Base-by-base conservation (phyloP, 495 filamentous ascomycete species). In the Aspergillus ellipticus region DNA sequence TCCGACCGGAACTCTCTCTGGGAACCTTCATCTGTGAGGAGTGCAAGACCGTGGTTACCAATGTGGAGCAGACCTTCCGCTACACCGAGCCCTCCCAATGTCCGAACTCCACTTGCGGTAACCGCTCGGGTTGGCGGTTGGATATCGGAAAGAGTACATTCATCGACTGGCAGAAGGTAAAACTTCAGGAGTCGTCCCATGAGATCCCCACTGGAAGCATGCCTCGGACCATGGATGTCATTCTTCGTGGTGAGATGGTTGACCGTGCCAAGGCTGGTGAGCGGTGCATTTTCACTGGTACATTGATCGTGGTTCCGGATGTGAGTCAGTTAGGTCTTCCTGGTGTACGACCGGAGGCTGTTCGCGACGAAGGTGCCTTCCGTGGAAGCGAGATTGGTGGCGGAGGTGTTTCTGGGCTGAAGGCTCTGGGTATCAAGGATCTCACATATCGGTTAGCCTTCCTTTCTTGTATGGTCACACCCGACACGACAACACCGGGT, bases 191-290 rank as follows among this genome's bases (percentile, higher is more conserved):
- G 73, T 97, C 96, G 68, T 94, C 90, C 50, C 92, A 92, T 16
- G 94, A 99, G 70, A 99, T 99, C 46, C 94, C 94, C 0, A 99
- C 94, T 1, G 94, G 94, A 39, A 96, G 91, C 72, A 99, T 99
- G 94, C 94, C 94, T 3, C 84, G 94, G 41, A 99, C 94, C 4
- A 91, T 99, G 85, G 94, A 99, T 62, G 85, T 99, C 20, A 96
- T 99, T 60, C 74, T 99, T n/a, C 84, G 95, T 56, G 95, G 95
- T 55, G 94, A 99, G 72, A 96, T 97, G 74, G 94, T 99, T 2
- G 94, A 98, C 62, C 85, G 94, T 31, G 90, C 92, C 19, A 97
- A 97, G 73, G 95, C 94, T 22, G 94, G 94, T 56, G 95, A 99
- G 73, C 96, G 95, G 64, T 97, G 92, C 62, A 89, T 97, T 59